Conservation (phyloP, 202 grass and related monocot genomes). For the Musa balbisiana region DNA sequence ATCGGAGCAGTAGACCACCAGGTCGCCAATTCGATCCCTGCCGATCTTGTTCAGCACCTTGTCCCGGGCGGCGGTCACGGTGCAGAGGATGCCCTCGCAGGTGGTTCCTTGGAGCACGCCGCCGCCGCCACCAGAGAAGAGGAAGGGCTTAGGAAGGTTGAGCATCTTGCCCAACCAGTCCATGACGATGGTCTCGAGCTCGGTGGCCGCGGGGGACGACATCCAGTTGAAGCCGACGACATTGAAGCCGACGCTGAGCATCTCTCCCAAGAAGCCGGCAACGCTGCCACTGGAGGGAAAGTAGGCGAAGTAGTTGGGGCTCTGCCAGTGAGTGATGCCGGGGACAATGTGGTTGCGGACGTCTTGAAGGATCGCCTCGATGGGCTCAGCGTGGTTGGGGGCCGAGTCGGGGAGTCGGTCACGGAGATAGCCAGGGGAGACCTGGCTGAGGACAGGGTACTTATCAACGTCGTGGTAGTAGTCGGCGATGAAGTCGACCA, state of each 20-base stretch:
- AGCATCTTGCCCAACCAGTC: constrained; percentile 48
- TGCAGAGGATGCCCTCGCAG: constrained; percentile 41
- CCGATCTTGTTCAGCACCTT: constrained; percentile 34
- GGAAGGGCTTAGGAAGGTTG: constrained; percentile 19
- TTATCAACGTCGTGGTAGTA: constrained; percentile 28
- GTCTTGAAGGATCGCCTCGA: constrained; percentile 28
- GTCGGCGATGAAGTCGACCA: constrained; percentile 49
- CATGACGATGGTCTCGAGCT: constrained; percentile 41
- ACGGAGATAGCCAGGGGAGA: constrained; percentile 37
- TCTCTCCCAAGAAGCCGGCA: constrained; percentile 38
- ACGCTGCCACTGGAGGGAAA: constrained; percentile 40
- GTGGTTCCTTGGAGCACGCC: constrained; percentile 41
- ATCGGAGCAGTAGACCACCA: constrained; percentile 59
- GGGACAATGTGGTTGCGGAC: constrained; percentile 34
- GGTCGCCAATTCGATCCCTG: constrained; percentile 10
- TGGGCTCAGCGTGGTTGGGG: constrained; percentile 24
- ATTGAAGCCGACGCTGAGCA: constrained; percentile 32
- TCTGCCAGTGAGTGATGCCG: constrained; percentile 62
- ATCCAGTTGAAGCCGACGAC: constrained; percentile 36
- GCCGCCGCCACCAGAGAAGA: constrained; percentile 41
- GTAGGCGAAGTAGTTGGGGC: constrained; percentile 50
- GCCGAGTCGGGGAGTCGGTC: constrained; percentile 18
- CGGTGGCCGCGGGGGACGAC: constrained; percentile 33
- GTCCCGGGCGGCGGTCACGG: constrained; percentile 35
- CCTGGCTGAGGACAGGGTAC: constrained; percentile 38